A percentile compares a stretch with the other conserved stretches of the same genome.
phyloP scores from a whole-genome alignment of 2,329 filamentous ascomycete species.

The Talaromyces funiculosus region DNA sequence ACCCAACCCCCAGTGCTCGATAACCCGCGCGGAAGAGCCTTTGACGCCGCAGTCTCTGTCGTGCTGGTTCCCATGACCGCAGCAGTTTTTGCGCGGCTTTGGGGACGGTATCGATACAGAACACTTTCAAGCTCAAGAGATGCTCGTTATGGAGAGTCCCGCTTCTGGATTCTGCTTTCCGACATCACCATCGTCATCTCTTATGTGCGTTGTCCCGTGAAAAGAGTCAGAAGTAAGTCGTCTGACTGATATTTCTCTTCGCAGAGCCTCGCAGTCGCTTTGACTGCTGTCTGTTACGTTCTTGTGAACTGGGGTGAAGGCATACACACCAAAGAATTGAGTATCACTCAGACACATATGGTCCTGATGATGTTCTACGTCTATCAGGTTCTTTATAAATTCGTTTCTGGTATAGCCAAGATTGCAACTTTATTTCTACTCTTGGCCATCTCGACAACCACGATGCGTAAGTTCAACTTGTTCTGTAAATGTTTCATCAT shows the following conservation, averaged over 20 bases:
- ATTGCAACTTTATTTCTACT: neutral
- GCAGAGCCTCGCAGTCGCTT: neutral
- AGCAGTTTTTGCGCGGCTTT: constrained; percentile 1
- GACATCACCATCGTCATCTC: constrained; percentile 1
- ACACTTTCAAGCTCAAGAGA: constrained; percentile 1
- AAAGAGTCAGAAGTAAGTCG: neutral
- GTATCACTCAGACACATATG: neutral
- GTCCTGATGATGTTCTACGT: constrained; percentile 1
- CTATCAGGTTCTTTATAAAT: constrained; percentile 7
- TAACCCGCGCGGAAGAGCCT: neutral
- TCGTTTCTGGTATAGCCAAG: constrained; percentile 4
- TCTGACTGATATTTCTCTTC: neutral
- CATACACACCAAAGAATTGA: constrained; percentile 1
- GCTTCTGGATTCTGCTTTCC: constrained; percentile 4
- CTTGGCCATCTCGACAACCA: neutral
- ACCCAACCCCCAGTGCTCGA: neutral
- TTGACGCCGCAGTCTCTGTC: neutral
- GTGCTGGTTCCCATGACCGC: constrained; percentile 1
- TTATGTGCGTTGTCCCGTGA: neutral
- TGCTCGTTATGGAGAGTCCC: neutral
- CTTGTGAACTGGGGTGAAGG: constrained; percentile 3
- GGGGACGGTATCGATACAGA: constrained; percentile 5
- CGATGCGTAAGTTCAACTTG: neutral
- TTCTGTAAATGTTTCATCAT: constrained; percentile 5
- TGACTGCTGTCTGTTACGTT: constrained; percentile 1